Percentiles rank a stretch among this genome's conserved stretches.
Conservation (phyloP, 352 stramenopile genomes). For the Pythium sukuiense region DNA sequence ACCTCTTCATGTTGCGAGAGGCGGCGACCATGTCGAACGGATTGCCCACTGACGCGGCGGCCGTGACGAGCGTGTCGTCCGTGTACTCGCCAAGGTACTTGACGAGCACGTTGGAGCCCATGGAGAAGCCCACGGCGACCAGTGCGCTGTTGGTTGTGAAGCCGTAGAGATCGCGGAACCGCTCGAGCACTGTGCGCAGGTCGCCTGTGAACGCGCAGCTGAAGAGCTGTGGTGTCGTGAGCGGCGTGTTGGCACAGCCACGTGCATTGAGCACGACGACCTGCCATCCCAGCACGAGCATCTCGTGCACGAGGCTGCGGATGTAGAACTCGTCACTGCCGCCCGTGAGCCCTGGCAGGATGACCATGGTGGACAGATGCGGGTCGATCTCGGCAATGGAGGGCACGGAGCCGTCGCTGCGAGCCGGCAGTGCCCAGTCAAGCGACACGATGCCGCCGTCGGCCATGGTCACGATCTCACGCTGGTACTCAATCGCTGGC, state of each 20-base stretch:
- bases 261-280: conserved; percentile 74
- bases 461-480: conserved; percentile 51
- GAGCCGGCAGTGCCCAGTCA: conserved; percentile 60
- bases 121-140: conserved; percentile 63
- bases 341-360: conserved; percentile 60
- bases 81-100: conserved; percentile 74
- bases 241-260: conserved; percentile 59
- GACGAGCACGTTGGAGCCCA: conserved; percentile 72
- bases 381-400: conserved; percentile 33
- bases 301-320: conserved; percentile 39
- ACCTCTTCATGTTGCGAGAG: conserved; percentile 43
- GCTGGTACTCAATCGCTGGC: conserved; percentile 47
- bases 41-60: conserved; percentile 69
- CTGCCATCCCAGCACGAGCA: conserved; percentile 55
- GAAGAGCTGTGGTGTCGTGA: conserved; percentile 64
- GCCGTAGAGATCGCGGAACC: conserved; percentile 41
- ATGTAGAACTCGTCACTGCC: conserved; percentile 73
- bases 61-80: conserved; percentile 41
- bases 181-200: conserved; percentile 44
- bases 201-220: conserved; percentile 74
- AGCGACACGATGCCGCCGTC: conserved; percentile 76
- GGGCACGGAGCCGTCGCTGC: conserved; percentile 14
- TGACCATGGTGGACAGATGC: conserved; percentile 40
- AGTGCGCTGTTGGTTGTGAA: conserved; percentile 38
- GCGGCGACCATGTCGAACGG: conserved; percentile 62